These are phyloP conservation scores for Phytopythium delawarense DNA, from an alignment of 352 stramenopile genomes.

Conservation along the genomic window DNA sequence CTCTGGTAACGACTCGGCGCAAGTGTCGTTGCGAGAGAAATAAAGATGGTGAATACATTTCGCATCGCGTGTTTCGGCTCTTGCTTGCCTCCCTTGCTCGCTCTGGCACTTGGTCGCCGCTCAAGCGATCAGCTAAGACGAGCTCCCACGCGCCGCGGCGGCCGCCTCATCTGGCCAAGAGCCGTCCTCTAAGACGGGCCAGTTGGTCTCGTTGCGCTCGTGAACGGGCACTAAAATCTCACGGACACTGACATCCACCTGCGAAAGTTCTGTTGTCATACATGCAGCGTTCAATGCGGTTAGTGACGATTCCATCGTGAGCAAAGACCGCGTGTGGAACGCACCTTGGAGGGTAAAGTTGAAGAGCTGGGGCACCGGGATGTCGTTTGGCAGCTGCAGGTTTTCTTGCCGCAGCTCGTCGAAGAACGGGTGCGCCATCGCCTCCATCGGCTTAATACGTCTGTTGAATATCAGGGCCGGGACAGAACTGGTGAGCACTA, in stretches of 20 bases:
- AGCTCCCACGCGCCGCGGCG: slow-evolving; percentile 11
- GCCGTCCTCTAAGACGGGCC: slow-evolving; percentile 65
- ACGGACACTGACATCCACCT: slow-evolving; percentile 62
- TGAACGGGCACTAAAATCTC: slow-evolving; percentile 78
- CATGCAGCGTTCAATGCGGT: background rate
- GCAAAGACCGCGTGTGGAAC: background rate
- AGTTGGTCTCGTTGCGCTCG: slow-evolving; percentile 69
- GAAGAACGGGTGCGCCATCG: slow-evolving; percentile 96
- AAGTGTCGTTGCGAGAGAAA: slow-evolving; percentile 8
- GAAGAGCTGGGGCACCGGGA: slow-evolving; percentile 86
- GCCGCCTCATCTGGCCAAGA: slow-evolving; percentile 52
- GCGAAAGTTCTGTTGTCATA: slow-evolving; percentile 51
- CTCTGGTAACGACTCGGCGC: background rate
- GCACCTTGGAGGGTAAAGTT: slow-evolving; percentile 92
- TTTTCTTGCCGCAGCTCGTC: slow-evolving; percentile 93
- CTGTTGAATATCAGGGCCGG: slow-evolving; percentile 9
- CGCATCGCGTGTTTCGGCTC: slow-evolving; percentile 23
- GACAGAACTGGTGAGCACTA: background rate
- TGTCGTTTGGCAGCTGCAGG: slow-evolving; percentile 82
- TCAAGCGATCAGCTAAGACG: slow-evolving; percentile 17
- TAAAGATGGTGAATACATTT: slow-evolving; percentile 60
- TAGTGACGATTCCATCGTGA: too few species aligned
- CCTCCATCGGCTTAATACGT: slow-evolving; percentile 77
- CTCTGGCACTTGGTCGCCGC: background rate
- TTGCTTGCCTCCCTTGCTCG: slow-evolving; percentile 13